Base-by-base conservation (phyloP, 2,329 filamentous ascomycete species). In the Ascosphaera aggregata region DNA sequence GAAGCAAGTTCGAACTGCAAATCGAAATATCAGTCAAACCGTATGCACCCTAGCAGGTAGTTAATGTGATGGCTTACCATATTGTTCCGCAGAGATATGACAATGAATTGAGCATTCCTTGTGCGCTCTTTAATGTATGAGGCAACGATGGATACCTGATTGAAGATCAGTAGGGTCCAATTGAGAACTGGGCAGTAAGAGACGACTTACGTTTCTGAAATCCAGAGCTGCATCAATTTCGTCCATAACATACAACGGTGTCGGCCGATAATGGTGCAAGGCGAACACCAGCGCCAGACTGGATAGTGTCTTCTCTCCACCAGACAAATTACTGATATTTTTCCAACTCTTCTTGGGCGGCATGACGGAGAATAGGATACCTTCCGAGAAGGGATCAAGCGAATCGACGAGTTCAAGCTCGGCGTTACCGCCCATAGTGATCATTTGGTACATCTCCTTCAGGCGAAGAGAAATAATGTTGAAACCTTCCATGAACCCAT, bases 401-500 rank as follows among this genome's bases (percentile, higher is more conserved):
- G 78, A 86, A 62, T 98, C 89, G 32, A 98, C 89, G 18, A 98
- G 73, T 57, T 98, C 91, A 9, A 98, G 71, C 61, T 98, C 89
- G 0, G 89, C 89, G 50, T 98, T 98, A 41, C 89, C 89, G 44
- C 89, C 89, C 84, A 98, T 95, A 17, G 89, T 98, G 55, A 98
- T 98, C 85, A 98, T 94, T 56, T 98, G 89, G 61, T 98, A 98
- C 89, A 98, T 98, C 54, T 98, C 89, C 64, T 98, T 98, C 36
- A 98, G 67, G 1, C 86, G 79, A 18, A 94, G 66, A 1, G 86
- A 95, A 57, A 98, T 98, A 44, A 73, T 78, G 51, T 77, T 78
- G 63, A 98, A 95, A 31, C 91, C 89, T 54, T 91, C 82, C 85
- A 95, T 95, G 68, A 98, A 98, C 27, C 89, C 86, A 49, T 94